phyloP scores from a whole-genome alignment of 176 grass and related monocot genomes.

The Tuctoria greenei region DNA sequence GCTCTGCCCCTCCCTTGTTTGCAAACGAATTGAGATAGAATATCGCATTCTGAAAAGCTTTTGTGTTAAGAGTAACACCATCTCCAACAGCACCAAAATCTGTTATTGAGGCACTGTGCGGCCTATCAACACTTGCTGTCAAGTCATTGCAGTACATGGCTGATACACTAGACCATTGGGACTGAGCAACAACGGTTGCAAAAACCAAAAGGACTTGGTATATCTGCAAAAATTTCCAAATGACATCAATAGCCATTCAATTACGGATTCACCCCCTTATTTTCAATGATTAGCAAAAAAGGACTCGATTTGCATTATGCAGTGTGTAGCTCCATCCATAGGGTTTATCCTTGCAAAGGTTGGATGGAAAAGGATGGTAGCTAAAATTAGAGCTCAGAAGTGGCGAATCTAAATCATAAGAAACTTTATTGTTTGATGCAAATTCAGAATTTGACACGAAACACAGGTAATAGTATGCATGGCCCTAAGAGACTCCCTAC shows the following conservation, averaged over 20 bases:
- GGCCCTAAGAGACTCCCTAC: neutral
- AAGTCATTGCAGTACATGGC: too few relatives aligned
- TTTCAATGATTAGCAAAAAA: neutral
- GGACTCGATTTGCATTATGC: neutral
- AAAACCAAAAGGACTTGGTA: too few relatives aligned
- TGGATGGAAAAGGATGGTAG: neutral
- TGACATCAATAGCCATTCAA: neutral
- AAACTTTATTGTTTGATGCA: neutral
- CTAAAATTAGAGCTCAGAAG: neutral
- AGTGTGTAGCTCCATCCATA: neutral
- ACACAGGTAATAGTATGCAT: neutral
- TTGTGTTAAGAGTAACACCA: too few relatives aligned
- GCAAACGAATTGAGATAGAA: too few relatives aligned
- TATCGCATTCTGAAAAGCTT: too few relatives aligned
- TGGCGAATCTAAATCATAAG: neutral
- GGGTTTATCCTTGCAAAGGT: neutral
- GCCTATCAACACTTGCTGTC: too few relatives aligned
- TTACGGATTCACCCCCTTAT: neutral
- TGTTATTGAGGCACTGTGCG: too few relatives aligned
- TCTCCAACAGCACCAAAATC: too few relatives aligned
- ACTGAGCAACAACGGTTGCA: too few relatives aligned
- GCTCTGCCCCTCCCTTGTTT: too few relatives aligned
- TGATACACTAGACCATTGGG: too few relatives aligned
- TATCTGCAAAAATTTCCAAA: constrained; percentile 39
- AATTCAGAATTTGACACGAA: neutral